Evolutionary conservation across 2,329 filamentous ascomycete genomes (phyloP), one percentile per base, ranked within the genome.

Genomic region (Neonectria neomacrospora): DNA sequence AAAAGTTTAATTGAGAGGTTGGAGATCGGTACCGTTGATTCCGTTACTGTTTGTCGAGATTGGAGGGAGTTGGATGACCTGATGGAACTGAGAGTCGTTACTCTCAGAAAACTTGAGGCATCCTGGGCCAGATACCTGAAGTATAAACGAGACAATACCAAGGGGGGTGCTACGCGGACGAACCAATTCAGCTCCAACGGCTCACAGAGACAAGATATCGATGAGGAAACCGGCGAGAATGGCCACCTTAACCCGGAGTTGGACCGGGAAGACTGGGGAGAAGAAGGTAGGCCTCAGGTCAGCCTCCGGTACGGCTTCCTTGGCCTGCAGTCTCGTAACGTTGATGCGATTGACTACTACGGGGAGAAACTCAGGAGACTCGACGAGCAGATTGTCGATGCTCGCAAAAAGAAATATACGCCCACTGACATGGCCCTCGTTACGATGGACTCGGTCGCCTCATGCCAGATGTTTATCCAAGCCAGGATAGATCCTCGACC

Each of bases 261-360:
- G 20, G 58, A 71, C 12, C 70, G 72, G 10, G 68, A 74, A 22
- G 73, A 77, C 44, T 67, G 76, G 18, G 60, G 58, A 16, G 84
- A 86, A 23, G 79, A 83, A 20, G 77, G 81, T 22, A 82, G 88
- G 2, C 95, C 96, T 0, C 90, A 86, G 68, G 85, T 90, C 18
- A 90, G 88, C 16, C 83, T 98, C 22, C 91, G 94, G 81, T 93
- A 93, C 71, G 95, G 96, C 1, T 87, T 89, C 16, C 83, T 97
- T 47, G 88, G 88, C 18, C 74, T 97, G 42, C 88, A 88, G 56
- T 91, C 85, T 72, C 90, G 86, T 67, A 90, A 86, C 58, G 88
- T 96, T 2, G 96, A 99, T 76, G 94, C 94, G 2, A 96, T 99
- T 70, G 92, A 98, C 76, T 96, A 97, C 76, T 97, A 94, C 73